phyloP scores from a whole-genome alignment of 2,329 filamentous ascomycete genomes.

The Didymosphaeria variabile region DNA sequence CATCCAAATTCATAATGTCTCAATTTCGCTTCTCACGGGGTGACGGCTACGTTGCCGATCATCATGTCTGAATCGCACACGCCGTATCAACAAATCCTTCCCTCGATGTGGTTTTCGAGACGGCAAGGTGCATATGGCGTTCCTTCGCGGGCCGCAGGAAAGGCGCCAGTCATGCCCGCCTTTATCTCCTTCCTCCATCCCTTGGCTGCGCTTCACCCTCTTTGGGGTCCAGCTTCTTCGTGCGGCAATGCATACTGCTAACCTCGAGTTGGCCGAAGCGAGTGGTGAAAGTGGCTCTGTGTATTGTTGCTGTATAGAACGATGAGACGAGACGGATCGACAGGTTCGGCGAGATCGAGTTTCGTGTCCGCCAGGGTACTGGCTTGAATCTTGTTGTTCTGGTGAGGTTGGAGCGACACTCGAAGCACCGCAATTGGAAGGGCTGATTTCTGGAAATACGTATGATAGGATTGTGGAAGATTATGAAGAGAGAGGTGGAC shows the following conservation, averaged over 20 bases:
- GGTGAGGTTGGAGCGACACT: background rate
- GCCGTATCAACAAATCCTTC: too few relatives aligned
- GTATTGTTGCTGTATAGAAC: background rate
- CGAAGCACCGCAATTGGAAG: too few relatives aligned
- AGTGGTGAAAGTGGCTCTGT: background rate
- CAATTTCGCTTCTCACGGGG: too few relatives aligned
- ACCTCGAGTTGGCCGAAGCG: background rate
- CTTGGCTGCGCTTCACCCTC: background rate
- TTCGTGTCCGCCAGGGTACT: background rate
- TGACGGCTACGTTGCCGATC: too few relatives aligned
- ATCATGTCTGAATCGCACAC: too few relatives aligned
- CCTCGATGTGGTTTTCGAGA: too few relatives aligned
- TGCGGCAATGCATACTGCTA: background rate
- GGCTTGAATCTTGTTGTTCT: background rate
- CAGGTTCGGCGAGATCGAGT: background rate
- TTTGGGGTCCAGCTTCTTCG: background rate
- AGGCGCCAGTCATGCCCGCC: background rate
- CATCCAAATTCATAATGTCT: too few relatives aligned
- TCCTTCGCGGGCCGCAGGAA: too few relatives aligned
- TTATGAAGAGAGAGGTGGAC: background rate
- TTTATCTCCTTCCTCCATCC: background rate
- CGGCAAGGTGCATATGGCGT: too few relatives aligned
- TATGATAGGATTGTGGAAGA: background rate
- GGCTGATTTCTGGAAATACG: background rate
- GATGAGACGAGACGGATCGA: background rate